Evolutionary conservation across 2,329 filamentous ascomycete genomes (phyloP).

Genomic region (Fusarium sp.): DNA sequence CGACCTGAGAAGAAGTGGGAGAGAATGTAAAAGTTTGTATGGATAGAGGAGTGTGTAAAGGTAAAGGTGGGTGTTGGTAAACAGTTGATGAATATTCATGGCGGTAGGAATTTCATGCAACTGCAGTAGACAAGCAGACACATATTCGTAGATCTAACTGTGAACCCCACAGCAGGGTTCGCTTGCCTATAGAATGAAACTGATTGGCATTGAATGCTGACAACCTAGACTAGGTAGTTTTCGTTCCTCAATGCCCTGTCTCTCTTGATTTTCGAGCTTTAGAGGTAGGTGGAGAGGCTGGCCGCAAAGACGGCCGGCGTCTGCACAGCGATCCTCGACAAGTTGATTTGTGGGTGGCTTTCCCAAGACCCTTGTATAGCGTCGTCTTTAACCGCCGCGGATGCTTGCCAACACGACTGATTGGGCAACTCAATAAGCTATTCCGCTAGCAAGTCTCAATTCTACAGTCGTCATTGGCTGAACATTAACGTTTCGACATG

Average conservation of each 20-base stretch:
- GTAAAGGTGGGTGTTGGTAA: not conserved
- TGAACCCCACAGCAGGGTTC: not conserved
- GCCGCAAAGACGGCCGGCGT: no score
- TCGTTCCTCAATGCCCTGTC: not conserved
- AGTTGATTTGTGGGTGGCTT: not conserved
- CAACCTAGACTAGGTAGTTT: not conserved
- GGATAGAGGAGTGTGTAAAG: not conserved
- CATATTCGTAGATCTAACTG: not conserved
- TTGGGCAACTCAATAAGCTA: not conserved
- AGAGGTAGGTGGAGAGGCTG: not conserved
- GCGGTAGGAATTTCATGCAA: no score
- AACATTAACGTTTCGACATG: not conserved
- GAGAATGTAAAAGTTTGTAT: not conserved
- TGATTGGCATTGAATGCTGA: not conserved
- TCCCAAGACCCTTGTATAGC: not conserved
- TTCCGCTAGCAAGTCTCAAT: not conserved
- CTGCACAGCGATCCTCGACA: no score
- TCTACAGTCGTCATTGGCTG: not conserved
- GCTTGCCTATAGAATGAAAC: not conserved
- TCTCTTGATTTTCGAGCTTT: not conserved
- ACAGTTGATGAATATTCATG: no score
- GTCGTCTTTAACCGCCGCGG: slow-evolving; percentile 10
- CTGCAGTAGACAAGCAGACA: not conserved
- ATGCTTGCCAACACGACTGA: not conserved
- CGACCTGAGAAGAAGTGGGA: not conserved